These are phyloP conservation scores for Penicillium paxilli DNA, from an alignment of 495 filamentous ascomycete species.

Conservation along the genomic window DNA sequence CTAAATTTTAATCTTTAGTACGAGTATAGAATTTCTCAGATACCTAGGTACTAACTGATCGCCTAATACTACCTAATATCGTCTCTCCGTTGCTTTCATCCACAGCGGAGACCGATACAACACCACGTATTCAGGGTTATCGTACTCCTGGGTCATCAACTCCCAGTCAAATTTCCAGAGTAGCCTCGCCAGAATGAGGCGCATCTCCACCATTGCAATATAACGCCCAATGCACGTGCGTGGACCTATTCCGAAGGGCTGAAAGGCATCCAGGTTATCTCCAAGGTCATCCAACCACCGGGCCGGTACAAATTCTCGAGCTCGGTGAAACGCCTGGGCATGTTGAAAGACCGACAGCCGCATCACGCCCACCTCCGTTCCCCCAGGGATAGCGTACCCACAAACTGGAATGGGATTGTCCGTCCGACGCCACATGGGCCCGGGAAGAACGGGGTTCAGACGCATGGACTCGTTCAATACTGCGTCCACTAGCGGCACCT, in stretches of 20 bases:
- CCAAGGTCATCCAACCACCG: constrained; percentile 15
- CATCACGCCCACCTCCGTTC: constrained; percentile 1
- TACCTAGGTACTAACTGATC: background rate
- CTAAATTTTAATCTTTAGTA: background rate
- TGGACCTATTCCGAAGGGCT: constrained; percentile 23
- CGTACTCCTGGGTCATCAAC: constrained; percentile 1
- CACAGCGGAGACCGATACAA: constrained; percentile 9
- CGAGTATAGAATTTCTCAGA: background rate
- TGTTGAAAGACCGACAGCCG: constrained; percentile 4
- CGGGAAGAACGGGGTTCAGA: constrained; percentile 8
- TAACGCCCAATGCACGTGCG: constrained; percentile 26
- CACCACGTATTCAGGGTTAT: constrained; percentile 11
- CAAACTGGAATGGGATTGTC: constrained; percentile 13
- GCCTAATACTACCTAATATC: background rate
- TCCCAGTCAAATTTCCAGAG: constrained; percentile 47
- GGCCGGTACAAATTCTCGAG: constrained; percentile 5
- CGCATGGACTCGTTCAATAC: constrained; percentile 12
- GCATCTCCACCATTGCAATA: constrained; percentile 50
- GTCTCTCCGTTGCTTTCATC: constrained; percentile 2
- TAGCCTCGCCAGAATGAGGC: constrained; percentile 43
- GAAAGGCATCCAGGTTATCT: constrained; percentile 13
- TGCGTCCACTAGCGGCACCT: constrained; percentile 3
- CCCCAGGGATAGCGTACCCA: constrained; percentile 6
- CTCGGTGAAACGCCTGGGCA: constrained; percentile 6
- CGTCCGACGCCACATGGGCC: constrained; percentile 8